Conservation (phyloP, 306 rosid species). For the Purshia tridentata region DNA sequence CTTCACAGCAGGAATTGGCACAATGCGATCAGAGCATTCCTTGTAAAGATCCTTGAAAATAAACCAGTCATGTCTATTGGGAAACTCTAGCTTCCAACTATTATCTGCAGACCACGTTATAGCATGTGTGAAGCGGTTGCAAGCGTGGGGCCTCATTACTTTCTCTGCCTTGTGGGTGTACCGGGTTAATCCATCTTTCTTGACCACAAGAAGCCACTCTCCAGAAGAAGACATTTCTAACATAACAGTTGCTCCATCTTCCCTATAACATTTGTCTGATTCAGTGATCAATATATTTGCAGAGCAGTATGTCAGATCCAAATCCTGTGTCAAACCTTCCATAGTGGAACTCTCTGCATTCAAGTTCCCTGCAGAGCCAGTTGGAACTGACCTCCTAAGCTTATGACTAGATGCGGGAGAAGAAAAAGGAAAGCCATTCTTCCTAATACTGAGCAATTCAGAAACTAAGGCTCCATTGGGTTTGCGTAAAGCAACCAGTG, state of each 20-base stretch:
- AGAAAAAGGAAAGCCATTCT: constrained; percentile 32
- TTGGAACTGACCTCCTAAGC: constrained; percentile 34
- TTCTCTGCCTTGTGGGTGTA: constrained; percentile 56
- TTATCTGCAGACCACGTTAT: constrained; percentile 36
- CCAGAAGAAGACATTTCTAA: constrained; percentile 46
- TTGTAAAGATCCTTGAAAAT: constrained; percentile 70
- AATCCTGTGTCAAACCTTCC: constrained; percentile 19
- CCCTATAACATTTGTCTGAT: constrained; percentile 57
- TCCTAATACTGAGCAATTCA: constrained; percentile 39
- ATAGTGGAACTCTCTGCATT: constrained; percentile 35
- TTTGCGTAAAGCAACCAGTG: constrained; percentile 30
- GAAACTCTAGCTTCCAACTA: constrained; percentile 74
- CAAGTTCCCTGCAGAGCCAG: constrained; percentile 21
- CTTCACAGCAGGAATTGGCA: constrained; percentile 34
- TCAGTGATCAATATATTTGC: constrained; percentile 58
- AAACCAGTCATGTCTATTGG: constrained; percentile 51
- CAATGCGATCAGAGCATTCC: constrained; percentile 58
- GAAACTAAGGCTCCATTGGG: constrained; percentile 38
- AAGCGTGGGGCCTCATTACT: constrained; percentile 48
- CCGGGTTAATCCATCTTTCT: constrained; percentile 57
- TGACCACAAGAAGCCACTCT: constrained; percentile 63
- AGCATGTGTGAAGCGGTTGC: constrained; percentile 56
- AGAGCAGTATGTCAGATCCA: constrained; percentile 42
- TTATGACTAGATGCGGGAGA: constrained; percentile 34
- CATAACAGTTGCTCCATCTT: constrained; percentile 44